Evolutionary conservation across 2,329 filamentous ascomycete species (phyloP).

Genomic region (Dactylellina sp.): DNA sequence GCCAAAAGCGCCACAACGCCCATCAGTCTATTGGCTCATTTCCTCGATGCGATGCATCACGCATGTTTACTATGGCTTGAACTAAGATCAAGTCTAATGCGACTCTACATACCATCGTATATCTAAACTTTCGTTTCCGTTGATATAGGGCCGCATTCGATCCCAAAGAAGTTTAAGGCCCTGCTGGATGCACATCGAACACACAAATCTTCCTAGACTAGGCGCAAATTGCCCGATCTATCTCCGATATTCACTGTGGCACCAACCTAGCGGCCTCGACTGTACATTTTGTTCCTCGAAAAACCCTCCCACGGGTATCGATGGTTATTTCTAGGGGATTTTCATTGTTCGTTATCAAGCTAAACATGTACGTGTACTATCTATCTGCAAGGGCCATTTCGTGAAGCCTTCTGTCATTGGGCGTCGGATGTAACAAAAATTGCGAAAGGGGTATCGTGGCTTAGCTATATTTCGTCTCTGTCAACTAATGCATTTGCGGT

Average conservation of each 20-base stretch:
- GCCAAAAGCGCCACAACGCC: slow-evolving; percentile 47
- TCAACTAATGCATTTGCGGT: slow-evolving; percentile 23
- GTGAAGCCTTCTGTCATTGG: slow-evolving; percentile 29
- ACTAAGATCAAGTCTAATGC: slow-evolving; percentile 27
- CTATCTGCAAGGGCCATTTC: slow-evolving; percentile 12
- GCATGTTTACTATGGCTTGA: slow-evolving; percentile 24
- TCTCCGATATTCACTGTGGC: slow-evolving; percentile 31
- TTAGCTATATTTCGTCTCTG: slow-evolving; percentile 19
- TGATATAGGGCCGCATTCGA: slow-evolving; percentile 17
- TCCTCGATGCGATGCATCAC: slow-evolving; percentile 53
- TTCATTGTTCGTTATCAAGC: slow-evolving; percentile 23
- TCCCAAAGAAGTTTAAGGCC: slow-evolving; percentile 9
- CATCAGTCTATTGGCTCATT: slow-evolving; percentile 42
- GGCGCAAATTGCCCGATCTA: slow-evolving; percentile 44
- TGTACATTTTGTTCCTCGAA: slow-evolving; percentile 13
- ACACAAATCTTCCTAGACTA: slow-evolving; percentile 12
- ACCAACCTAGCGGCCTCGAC: background rate
- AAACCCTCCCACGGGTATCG: slow-evolving; percentile 28
- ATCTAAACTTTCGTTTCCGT: slow-evolving; percentile 25
- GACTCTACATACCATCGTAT: slow-evolving; percentile 12
- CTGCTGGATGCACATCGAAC: background rate
- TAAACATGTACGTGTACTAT: slow-evolving; percentile 11
- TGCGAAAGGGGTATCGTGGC: slow-evolving; percentile 52
- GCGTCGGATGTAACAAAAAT: slow-evolving; percentile 45
- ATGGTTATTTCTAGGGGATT: slow-evolving; percentile 32